phyloP scores from a whole-genome alignment of 257 asterid genomes.

The Penstemon newberryi region DNA sequence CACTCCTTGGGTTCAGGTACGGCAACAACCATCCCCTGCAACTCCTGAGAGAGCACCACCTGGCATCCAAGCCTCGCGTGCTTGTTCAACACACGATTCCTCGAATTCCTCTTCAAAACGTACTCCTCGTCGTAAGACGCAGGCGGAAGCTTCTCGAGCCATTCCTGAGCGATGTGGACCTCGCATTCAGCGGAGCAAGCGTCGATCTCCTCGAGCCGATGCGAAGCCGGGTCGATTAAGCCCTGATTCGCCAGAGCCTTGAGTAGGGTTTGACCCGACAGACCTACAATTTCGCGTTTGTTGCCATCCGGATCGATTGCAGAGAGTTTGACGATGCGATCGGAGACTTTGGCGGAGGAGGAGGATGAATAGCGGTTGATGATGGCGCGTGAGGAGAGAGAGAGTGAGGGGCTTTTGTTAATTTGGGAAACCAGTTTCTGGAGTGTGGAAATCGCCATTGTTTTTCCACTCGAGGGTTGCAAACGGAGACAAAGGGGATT shows the following conservation, averaged over 20 bases:
- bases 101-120: slow-evolving; percentile 55
- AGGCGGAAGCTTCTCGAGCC: slow-evolving; percentile 93
- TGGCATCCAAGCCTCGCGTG: slow-evolving; percentile 64
- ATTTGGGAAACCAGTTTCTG: slow-evolving; percentile 43
- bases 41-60: slow-evolving; percentile 48
- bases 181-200: slow-evolving; percentile 99
- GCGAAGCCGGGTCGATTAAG: slow-evolving; percentile 87
- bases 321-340: slow-evolving; percentile 77
- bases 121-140: slow-evolving; percentile 57
- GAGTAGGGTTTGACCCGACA: slow-evolving; percentile 83
- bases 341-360: slow-evolving; percentile 70
- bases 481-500: slow-evolving; percentile 21
- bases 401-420: slow-evolving; percentile 39
- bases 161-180: slow-evolving; percentile 96
- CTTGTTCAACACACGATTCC: slow-evolving; percentile 51
- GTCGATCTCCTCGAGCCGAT: slow-evolving; percentile 88
- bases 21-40: slow-evolving; percentile 63
- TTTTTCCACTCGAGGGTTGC: slow-evolving; percentile 38
- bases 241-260: slow-evolving; percentile 75
- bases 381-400: slow-evolving; percentile 36
- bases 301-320: slow-evolving; percentile 83
- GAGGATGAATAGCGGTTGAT: slow-evolving; percentile 34
- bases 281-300: slow-evolving; percentile 59
- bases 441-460: slow-evolving; percentile 60
- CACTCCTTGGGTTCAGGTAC: slow-evolving; percentile 55